A percentile compares a stretch with the other conserved stretches of the same genome.
Evolutionary conservation across 2,329 filamentous ascomycete genomes (phyloP).

Genomic region (Aspergillus caelatus): DNA sequence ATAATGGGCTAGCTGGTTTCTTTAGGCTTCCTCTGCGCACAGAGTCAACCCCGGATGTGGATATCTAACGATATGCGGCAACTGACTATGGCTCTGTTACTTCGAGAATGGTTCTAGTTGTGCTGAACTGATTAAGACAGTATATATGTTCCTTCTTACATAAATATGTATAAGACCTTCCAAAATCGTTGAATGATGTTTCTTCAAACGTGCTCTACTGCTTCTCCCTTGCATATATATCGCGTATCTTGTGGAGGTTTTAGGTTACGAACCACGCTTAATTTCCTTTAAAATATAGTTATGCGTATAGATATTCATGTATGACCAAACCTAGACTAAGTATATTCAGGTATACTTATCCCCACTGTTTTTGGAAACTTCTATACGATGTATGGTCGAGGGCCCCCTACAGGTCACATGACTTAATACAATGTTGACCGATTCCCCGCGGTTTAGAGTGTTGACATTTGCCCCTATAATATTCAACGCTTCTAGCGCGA

Average conservation of each 20-base stretch:
- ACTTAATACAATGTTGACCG: conserved; percentile 6
- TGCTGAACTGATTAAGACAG: not conserved
- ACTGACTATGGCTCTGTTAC: not conserved
- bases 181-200: not conserved
- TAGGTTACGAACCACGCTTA: not conserved
- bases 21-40: conserved; percentile 12
- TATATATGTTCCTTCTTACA: not conserved
- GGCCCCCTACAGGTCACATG: conserved; percentile 15
- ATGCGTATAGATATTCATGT: not conserved
- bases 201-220: not conserved
- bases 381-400: not conserved
- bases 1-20: conserved; percentile 28
- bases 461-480: conserved; percentile 7
- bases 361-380: not conserved
- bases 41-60: conserved; percentile 10
- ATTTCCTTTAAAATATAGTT: not conserved
- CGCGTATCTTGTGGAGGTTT: not conserved
- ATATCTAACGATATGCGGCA: conserved; percentile 15
- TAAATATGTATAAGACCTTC: not conserved
- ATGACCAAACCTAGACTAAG: not conserved
- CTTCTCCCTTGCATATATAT: not conserved
- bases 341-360: not conserved
- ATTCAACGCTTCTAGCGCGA: not conserved
- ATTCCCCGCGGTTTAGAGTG: conserved; percentile 22
- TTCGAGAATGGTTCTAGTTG: not conserved